Evolutionary conservation across 805 yeast genomes (phyloP).

Genomic region (Scheffersomyces stipitis): DNA sequence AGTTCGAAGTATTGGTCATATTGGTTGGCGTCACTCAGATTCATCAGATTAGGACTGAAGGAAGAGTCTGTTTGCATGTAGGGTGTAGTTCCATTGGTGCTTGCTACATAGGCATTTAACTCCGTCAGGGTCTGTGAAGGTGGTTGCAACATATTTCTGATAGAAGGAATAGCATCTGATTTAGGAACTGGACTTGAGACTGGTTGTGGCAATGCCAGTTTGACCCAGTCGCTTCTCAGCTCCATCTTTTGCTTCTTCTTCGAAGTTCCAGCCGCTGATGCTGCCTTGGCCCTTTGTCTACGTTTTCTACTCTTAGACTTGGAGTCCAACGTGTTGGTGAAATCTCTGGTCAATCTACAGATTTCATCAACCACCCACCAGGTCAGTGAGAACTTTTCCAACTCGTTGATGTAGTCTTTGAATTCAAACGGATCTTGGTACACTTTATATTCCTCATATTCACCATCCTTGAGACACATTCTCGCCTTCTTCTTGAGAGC

Average conservation of each 20-base stretch:
- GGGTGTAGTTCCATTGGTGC: not conserved
- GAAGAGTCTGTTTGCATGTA: not conserved
- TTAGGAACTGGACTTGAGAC: not conserved
- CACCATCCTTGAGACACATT: conserved; percentile 3
- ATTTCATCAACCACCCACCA: conserved; percentile 33
- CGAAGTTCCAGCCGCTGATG: conserved; percentile 1
- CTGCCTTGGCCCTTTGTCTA: conserved; percentile 1
- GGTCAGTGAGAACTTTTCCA: conserved; percentile 18
- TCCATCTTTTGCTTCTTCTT: not conserved
- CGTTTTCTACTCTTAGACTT: conserved; percentile 1
- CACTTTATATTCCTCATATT: not conserved
- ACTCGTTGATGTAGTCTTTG: conserved; percentile 18
- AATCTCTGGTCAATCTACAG: conserved; percentile 19
- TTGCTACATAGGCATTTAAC: not conserved
- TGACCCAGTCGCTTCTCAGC: not conserved
- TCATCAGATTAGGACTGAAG: conserved; percentile 1
- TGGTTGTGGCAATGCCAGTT: not conserved
- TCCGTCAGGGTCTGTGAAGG: not conserved
- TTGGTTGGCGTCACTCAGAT: conserved; percentile 2
- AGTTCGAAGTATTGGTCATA: conserved; percentile 25
- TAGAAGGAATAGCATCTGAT: conserved; percentile 5
- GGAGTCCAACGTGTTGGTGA: conserved; percentile 14
- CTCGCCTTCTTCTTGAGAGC: conserved; percentile 19
- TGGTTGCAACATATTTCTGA: conserved; percentile 8
- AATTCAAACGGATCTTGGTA: conserved; percentile 8